Evolutionary conservation across 164 flowering plant species (phyloP), one percentile per base, ranked within the genome.

Genomic region (Protea cynaroides): DNA sequence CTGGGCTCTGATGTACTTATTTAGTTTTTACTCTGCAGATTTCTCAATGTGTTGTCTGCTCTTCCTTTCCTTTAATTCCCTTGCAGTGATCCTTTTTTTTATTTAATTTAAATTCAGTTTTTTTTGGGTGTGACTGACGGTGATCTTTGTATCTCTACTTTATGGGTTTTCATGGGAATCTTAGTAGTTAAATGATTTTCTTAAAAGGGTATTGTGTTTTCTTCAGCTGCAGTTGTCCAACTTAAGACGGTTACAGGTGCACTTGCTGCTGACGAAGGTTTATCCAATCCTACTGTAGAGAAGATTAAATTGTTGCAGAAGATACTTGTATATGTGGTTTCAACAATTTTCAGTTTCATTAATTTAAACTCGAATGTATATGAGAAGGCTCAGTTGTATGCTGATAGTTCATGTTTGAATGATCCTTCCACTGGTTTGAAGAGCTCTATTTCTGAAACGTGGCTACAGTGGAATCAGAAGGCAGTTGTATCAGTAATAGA

Each of bases 401-500:
- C 73, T 56, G 74, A 50, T 34, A 50, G 38, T 62, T 62, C 71
- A 47, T 68, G 65, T 61, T 62, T 58, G 12, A 52, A 17, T 59
- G 75, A 78, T 44, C 68, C 80, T 73, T 77, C 83, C 23, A 67
- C 64, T 68, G 70, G 61, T 66, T 53, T 24, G 21, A 71, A 68
- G 25, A 57, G 53, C 65, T 59, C 71, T 58, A 24, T 58, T 58
- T 65, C 69, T 75, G 91, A 83, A 69, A 57, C 72, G 75, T 74
- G 71, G 64, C 67, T 82, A n/a, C 76, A 69, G 14, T 94, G 97
- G 97, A 92, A 82, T 63, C 91, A 85, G 66, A 89, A 80, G 70
- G 90, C 99, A 60, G 77, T 88, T 69, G 74, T 84, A n/a, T 84
- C 90, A 14, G 84, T 91, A 64, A 88, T 91, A 96, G 99, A 94